phyloP scores from a whole-genome alignment of 164 flowering plant species.

The Pachysandra terminalis region DNA sequence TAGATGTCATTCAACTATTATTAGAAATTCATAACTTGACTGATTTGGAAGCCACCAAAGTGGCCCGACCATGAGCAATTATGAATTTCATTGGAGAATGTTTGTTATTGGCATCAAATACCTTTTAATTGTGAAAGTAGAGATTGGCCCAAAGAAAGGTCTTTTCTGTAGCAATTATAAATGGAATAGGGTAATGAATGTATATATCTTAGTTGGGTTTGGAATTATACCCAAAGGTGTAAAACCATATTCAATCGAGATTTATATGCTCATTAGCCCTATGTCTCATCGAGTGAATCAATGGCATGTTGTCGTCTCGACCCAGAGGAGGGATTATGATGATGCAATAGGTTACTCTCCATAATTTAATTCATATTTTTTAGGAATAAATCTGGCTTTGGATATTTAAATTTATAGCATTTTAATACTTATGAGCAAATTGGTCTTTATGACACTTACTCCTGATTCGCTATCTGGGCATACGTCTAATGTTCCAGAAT shows the following conservation, averaged over 20 bases:
- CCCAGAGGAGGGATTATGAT: too few species aligned
- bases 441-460: not conserved
- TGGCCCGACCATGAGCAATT: not conserved
- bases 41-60: not conserved
- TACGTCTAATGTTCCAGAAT: not conserved
- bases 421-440: not conserved
- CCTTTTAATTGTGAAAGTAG: not conserved
- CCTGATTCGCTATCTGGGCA: not conserved
- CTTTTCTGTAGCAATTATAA: not conserved
- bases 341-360: not conserved
- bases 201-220: not conserved
- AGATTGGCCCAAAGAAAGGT: not conserved
- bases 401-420: not conserved
- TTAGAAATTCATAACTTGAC: not conserved
- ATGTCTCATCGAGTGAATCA: not conserved
- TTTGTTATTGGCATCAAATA: not conserved
- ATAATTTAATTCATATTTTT: too few species aligned
- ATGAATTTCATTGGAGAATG: not conserved
- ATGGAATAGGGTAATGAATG: not conserved
- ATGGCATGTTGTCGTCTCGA: not conserved
- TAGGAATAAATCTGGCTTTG: not conserved
- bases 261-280: not conserved
- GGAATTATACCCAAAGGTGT: not conserved
- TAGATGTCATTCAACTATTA: too few species aligned
- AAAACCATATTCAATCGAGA: too few species aligned